Base-by-base conservation (phyloP, 2,329 filamentous ascomycete genomes). In the Colletotrichum sp. region DNA sequence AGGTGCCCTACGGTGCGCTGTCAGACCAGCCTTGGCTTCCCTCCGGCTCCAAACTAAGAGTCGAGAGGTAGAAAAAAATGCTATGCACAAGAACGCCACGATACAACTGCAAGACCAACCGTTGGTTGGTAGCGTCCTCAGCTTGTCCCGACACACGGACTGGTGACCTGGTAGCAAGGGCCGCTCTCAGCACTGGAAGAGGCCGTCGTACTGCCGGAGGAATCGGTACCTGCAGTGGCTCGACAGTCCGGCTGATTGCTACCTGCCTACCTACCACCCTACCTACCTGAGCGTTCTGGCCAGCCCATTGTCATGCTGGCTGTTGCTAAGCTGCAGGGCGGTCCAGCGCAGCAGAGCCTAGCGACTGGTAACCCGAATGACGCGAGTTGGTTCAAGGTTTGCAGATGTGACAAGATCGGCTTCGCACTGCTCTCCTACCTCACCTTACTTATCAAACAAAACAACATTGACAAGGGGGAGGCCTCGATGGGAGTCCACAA, bases 181-280 rank as follows among this genome's bases (percentile, higher is more conserved):
- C 59, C 70, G 57, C 34, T 65, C 71, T 74, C 36, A 52, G 64
- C 49, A 49, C 71, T 65, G 44, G 44, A 26, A 62, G 59, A 74
- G 44, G 65, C 74, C 59, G 69, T 59, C 55, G 73, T 72, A 67
- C n/a, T 70, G 69, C 69, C 73, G 69, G 73, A 68, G 69, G 55
- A 72, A 72, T 68, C 49, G 70, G 74, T 65, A 69, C 70, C 70
- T 76, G 65, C 70, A 74, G 70, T 69, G 64, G 65, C 24, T 49
- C 39, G 64, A 72, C 30, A 68, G 73, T 52, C 62, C 68, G 55
- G 39, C 63, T 67, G 52, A 24, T 34, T 72, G 69, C 68, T 76
- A 49, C 39, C 39, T n/a, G 18, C 39, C 39, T 21, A 52, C 44
- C n/a, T 12, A 10, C 10, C 44, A 21, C n/a, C 44, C n/a, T 52